Evolutionary conservation across 2,329 filamentous ascomycete genomes (phyloP), one percentile per base, ranked within the genome.

Genomic region (Penicillium psychrosexuale): DNA sequence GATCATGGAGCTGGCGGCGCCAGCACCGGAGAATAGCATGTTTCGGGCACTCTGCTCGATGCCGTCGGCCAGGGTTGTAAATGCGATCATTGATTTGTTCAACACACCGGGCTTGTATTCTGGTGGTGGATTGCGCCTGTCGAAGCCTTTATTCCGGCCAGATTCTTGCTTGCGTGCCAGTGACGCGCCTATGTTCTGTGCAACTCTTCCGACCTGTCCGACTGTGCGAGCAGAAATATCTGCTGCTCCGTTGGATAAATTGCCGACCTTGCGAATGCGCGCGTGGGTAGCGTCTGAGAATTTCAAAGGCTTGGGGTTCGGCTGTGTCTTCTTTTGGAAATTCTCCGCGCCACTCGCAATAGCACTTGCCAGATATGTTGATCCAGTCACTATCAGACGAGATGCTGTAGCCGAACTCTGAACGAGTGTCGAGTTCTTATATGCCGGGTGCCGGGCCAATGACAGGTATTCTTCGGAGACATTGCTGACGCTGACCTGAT

Each of bases 1-100:
- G 3, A 97, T 90, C 48, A 97, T 87, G 0, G 87, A 90, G 34
- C 85, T 91, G 24, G 93, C 88, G n/a, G 93, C 91, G 1, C 82
- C 80, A 3, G 90, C 88, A 3, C 88, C 84, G 9, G 87, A 86
- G 5, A 82, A 84, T 30, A 99, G 80, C 30, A 99, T 78, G 59
- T 85, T 89, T 50, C 88, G 87, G 1, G 91, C 89, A 1, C 90
- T 89, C 63, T 96, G 88, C 63, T 96, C 92, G 55, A 97, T 89
- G 36, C 94, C 94, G 67, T 99, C 94, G 24, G 91, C 90, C 42
- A 99, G 84, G 2, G 94, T 99, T 37, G 89, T 91, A 72, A 97
- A 97, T 0, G 94, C 94, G 78, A 99, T 97, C 78, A 99, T 79
- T 59, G 87, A 91, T 80, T 96, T 97, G 77, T 99, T 99, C 62